Evolutionary conservation across 805 yeast species (phyloP).

Genomic region (Ogataea neopini): DNA sequence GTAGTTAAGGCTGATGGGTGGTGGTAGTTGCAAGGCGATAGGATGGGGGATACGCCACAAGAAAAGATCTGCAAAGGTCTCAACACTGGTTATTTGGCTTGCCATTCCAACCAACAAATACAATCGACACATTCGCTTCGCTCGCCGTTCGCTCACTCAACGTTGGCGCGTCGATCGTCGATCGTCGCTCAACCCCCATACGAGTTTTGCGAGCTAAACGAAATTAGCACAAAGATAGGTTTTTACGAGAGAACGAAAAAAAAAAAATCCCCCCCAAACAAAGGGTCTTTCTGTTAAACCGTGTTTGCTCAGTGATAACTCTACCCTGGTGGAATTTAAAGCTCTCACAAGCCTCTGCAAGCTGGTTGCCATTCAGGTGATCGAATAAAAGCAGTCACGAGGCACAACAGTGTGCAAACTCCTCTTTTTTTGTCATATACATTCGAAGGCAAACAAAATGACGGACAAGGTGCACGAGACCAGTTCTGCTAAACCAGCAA

Average conservation of each 20-base stretch:
- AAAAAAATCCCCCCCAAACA: not conserved
- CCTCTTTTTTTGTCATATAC: not conserved
- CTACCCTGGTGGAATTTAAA: not conserved
- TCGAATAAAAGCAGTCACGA: not conserved
- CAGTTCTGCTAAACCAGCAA: slow-evolving; percentile 6
- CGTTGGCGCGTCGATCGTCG: no score
- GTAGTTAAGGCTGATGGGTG: no score
- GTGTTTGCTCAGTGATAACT: not conserved
- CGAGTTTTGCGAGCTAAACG: slow-evolving; percentile 4
- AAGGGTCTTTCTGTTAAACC: not conserved
- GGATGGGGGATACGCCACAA: no score
- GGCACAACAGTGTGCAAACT: not conserved
- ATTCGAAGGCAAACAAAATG: slow-evolving; percentile 3
- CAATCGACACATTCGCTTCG: no score
- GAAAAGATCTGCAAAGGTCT: no score
- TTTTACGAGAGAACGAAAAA: not conserved
- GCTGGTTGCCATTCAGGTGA: not conserved
- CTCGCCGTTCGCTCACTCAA: no score
- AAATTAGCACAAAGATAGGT: not conserved
- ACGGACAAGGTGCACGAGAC: slow-evolving; percentile 5
- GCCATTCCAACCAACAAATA: no score
- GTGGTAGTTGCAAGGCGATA: not conserved
- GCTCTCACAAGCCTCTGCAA: not conserved
- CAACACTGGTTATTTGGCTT: no score
- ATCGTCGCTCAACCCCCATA: slow-evolving; percentile 11